Evolutionary conservation across 306 rosid species (phyloP).

Genomic region (Quercus dentata): DNA sequence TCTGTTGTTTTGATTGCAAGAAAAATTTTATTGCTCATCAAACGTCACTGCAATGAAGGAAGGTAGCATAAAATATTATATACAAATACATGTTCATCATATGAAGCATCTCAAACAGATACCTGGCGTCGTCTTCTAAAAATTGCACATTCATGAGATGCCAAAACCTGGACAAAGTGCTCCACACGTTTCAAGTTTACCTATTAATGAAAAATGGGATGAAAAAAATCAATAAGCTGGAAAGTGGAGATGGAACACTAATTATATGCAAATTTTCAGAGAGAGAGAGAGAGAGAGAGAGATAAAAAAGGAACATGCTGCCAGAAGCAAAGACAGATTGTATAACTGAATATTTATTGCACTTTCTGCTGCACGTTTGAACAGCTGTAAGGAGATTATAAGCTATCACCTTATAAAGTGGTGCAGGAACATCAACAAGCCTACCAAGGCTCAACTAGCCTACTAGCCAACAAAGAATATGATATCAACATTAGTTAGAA

Average conservation of each 20-base stretch:
- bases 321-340: neutral
- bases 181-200: constrained; percentile 20
- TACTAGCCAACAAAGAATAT: neutral
- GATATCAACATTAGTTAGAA: neutral
- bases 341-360: neutral
- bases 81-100: neutral
- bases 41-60: neutral
- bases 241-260: neutral
- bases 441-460: neutral
- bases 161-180: constrained; percentile 9
- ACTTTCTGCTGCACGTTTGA: neutral
- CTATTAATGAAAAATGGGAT: constrained; percentile 2
- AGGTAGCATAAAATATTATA: neutral
- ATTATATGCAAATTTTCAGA: neutral
- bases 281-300: too few species aligned
- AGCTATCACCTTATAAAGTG: neutral
- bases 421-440: neutral
- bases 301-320: neutral
- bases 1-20: too few species aligned
- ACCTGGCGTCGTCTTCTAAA: constrained; percentile 20
- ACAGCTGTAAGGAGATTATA: neutral
- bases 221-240: neutral
- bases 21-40: too few species aligned
- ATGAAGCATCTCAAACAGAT: neutral
- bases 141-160: constrained; percentile 17